phyloP scores from a whole-genome alignment of 225 moss, liverwort and hornwort species.

The Sphagnum tenellum region DNA sequence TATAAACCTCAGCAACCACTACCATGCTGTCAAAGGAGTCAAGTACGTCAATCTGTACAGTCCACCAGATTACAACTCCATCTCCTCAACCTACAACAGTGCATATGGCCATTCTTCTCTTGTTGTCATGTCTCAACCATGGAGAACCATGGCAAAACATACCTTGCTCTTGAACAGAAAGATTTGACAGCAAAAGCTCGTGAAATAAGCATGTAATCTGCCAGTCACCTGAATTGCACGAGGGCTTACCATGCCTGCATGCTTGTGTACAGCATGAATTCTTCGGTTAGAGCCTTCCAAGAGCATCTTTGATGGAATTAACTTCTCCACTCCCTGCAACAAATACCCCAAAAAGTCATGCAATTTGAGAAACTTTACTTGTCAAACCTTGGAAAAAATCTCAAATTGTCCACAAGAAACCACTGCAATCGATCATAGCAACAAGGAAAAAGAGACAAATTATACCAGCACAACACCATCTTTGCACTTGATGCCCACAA shows the following conservation, averaged over 20 bases:
- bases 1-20: neutral
- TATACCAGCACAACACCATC: conserved; percentile 88
- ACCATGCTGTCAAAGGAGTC: too few relatives aligned
- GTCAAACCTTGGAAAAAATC: too few relatives aligned
- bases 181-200: too few relatives aligned
- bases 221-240: neutral
- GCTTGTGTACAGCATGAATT: conserved; percentile 89
- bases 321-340: conserved; percentile 83
- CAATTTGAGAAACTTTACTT: too few relatives aligned
- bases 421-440: neutral
- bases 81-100: neutral
- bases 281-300: conserved; percentile 91
- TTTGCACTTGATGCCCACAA: conserved; percentile 95
- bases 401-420: too few relatives aligned
- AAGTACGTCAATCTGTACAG: too few relatives aligned
- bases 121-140: too few relatives aligned
- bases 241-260: conserved; percentile 73
- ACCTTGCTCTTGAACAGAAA: too few relatives aligned
- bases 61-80: neutral
- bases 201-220: too few relatives aligned
- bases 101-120: neutral
- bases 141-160: too few relatives aligned
- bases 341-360: neutral
- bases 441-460: neutral
- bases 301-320: conserved; percentile 88